Evolutionary conservation across 257 asterid species (phyloP).

Genomic region (Solanum chmielewskii): DNA sequence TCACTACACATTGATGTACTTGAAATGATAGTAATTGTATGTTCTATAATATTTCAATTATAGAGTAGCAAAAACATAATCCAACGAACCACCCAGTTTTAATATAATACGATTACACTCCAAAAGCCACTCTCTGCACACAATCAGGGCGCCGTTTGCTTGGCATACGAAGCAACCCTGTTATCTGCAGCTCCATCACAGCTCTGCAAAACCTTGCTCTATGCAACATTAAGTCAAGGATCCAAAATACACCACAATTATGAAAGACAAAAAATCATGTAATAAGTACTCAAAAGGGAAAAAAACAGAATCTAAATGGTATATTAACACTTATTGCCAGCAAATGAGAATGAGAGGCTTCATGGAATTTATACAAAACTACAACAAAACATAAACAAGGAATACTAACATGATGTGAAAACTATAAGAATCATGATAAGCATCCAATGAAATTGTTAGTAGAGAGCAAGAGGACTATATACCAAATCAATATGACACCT

Average conservation of each 20-base stretch:
- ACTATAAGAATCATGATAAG: not conserved
- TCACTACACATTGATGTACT: not conserved
- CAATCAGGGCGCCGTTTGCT: slow-evolving; percentile 91
- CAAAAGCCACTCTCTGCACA: slow-evolving; percentile 90
- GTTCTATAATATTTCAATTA: too few species aligned
- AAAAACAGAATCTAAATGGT: not conserved
- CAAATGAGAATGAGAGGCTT: too few species aligned
- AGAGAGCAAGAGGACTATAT: not conserved
- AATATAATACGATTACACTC: slow-evolving; percentile 19
- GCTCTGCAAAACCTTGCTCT: slow-evolving; percentile 98
- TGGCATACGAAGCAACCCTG: slow-evolving; percentile 88
- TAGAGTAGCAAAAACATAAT: not conserved
- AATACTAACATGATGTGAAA: not conserved
- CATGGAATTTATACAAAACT: not conserved
- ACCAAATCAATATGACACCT: not conserved
- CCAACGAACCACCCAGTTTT: not conserved
- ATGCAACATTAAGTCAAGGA: slow-evolving; percentile 36
- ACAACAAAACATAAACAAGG: not conserved
- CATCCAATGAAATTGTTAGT: not conserved
- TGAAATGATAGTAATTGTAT: too few species aligned
- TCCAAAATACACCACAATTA: not conserved
- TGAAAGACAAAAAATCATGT: not conserved
- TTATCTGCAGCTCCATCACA: slow-evolving; percentile 71
- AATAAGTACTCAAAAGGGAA: not conserved
- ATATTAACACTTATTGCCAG: not conserved